Evolutionary conservation across 78 protist genomes (phyloP).

Genomic region (Polysphondylium violaceum): DNA sequence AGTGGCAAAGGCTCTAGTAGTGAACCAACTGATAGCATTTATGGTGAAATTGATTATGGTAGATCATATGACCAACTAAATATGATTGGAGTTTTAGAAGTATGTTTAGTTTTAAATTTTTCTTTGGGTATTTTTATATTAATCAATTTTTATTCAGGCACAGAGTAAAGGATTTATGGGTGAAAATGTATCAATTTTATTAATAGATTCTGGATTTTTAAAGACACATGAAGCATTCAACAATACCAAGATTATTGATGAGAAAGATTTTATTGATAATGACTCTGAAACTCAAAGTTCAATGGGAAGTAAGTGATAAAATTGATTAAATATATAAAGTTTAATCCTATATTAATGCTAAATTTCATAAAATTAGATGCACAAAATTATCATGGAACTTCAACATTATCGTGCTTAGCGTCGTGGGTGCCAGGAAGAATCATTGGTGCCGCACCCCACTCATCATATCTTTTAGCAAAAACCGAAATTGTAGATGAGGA

Average conservation of each 20-base stretch:
- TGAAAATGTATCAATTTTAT: conserved; percentile 28
- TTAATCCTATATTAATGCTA: too few species aligned
- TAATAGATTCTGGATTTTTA: conserved; percentile 54
- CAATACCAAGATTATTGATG: background rate
- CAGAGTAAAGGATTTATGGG: conserved; percentile 48
- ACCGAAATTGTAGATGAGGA: conserved; percentile 62
- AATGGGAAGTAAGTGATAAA: too few species aligned
- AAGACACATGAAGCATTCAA: conserved; percentile 31
- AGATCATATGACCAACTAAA: conserved; percentile 14
- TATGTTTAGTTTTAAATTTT: background rate
- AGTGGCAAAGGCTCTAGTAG: too few species aligned
- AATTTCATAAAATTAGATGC: too few species aligned
- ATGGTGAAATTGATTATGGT: conserved; percentile 19
- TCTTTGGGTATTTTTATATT: background rate
- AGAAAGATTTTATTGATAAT: conserved; percentile 46
- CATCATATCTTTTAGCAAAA: conserved; percentile 61
- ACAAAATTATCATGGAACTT: conserved; percentile 64
- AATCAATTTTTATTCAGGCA: background rate
- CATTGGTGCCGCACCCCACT: conserved; percentile 60
- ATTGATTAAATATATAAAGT: too few species aligned
- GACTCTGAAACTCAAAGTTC: conserved; percentile 21
- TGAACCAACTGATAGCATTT: too few species aligned
- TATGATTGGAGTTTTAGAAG: background rate
- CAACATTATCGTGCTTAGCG: conserved; percentile 43
- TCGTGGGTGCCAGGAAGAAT: conserved; percentile 61